Base-by-base conservation (phyloP, 148 eudicot species). In the Polygonum maritimum region DNA sequence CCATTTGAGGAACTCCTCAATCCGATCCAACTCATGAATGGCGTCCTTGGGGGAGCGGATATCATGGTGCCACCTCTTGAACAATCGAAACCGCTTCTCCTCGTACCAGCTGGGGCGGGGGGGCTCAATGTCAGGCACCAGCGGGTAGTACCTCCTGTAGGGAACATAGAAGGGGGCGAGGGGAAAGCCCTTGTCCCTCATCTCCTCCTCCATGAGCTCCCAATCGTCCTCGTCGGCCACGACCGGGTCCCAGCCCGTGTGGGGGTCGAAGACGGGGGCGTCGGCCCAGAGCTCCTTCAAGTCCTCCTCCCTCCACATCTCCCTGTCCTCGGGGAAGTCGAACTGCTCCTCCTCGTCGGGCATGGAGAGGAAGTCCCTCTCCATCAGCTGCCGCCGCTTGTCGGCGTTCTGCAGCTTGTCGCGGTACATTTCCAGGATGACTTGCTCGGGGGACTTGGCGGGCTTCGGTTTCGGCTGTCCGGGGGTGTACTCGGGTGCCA, bases 1-100 rank as follows among this genome's bases (percentile, higher is more conserved):
- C 98, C 98, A 93, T 9, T n/a, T 84, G 80, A 93, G 79, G 78
- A 91, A 88, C 87, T 93, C 98, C 85, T 93, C 98, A 85, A 86
- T 88, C 76, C 94, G 81, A 84, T 93, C 98, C 74, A 93, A 79
- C 69, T 93, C 98, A 76, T 93, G 96, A 75, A 93, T 80, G 8
- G 87, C 91, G 0, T 86, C 63, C 48, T 86, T 89, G 0, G 97
- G 90, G 4, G 49, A 82, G 3, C 58, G 35, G 35, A 93, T 86
- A 76, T 91, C 91, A 44, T 76, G 58, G 80, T 91, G 87, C 71
- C 71, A 67, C 75, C 3, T 48, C 33, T 48, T 72, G 54, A 41
- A 72, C 35, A 48, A 31, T 36, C 75, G 19, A 36, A 31, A 72
- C 49, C 54, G 19, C 75, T 72, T 72, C 33, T 48, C 75, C 52